Percentiles rank a stretch among this genome's conserved stretches.
phyloP scores from a whole-genome alignment of 768 basidiomycete species.

The Boletus rubroflammeus region DNA sequence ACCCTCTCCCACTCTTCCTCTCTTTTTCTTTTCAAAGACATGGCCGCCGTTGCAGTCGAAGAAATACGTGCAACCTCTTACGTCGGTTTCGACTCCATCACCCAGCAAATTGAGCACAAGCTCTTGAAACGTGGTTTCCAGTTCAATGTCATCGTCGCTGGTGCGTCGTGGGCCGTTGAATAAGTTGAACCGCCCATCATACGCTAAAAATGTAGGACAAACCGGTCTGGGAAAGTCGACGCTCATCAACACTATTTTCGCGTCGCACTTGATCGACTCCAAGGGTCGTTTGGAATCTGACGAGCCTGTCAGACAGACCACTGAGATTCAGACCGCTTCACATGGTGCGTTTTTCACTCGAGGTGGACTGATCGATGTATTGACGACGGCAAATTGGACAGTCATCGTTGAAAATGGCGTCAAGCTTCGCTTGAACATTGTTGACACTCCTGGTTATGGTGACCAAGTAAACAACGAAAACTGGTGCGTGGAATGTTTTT shows the following conservation, averaged over 20 bases:
- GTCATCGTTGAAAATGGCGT: constrained; percentile 97
- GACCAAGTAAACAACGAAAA: constrained; percentile 99
- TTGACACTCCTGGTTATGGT: constrained; percentile 97
- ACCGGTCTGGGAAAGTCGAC: constrained; percentile 99
- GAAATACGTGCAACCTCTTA: constrained; percentile 92
- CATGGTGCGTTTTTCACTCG: constrained; percentile 61
- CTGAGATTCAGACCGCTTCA: constrained; percentile 92
- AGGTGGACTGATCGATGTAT: neutral
- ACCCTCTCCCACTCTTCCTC: constrained; percentile 11
- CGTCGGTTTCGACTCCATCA: constrained; percentile 98
- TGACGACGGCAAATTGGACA: constrained; percentile 31
- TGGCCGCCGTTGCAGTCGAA: constrained; percentile 48
- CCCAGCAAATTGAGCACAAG: constrained; percentile 98
- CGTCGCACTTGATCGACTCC: constrained; percentile 95
- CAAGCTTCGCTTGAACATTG: constrained; percentile 91
- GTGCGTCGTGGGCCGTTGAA: constrained; percentile 44
- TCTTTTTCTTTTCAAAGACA: constrained; percentile 18
- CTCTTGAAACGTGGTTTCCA: constrained; percentile 98
- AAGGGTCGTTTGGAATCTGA: constrained; percentile 90
- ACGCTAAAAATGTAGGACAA: constrained; percentile 57
- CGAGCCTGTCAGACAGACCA: constrained; percentile 90
- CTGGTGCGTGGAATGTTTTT: constrained; percentile 55
- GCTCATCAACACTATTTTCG: constrained; percentile 98
- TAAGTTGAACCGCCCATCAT: neutral
- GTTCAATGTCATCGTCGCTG: constrained; percentile 97